Base-by-base conservation (phyloP, 768 basidiomycete species). In the Termitomyces titanicus region DNA sequence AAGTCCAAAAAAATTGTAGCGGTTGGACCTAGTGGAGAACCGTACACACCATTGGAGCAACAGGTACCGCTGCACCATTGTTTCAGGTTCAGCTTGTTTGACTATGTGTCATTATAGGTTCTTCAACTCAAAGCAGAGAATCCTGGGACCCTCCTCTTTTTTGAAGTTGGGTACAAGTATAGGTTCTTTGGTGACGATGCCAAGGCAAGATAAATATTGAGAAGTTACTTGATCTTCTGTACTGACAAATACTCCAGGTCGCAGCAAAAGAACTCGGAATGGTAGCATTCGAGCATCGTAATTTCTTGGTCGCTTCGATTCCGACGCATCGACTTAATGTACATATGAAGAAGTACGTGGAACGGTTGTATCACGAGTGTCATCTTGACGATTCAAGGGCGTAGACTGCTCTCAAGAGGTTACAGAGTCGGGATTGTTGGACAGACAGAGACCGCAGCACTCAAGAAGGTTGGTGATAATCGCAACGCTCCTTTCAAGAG, bases 131-230 rank as follows among this genome's bases (percentile, higher is more conserved):
- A 91, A 69, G 72, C 74, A 51, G 80, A 85, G 18, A 76, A 91
- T 67, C 77, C 79, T 1, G 88, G 79, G 11, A 83, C 82, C 4
- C 59, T 94, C 34, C 74, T 94, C 12, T 84, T 94, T 79, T 74
- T 94, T 22, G 87, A 93, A 67, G 84, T 88, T 27, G 92, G 92
- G 5, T 94, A 94, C 68, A 94, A 88, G 67, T 88, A 84, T 66
- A 81, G 76, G 51, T 94, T 95, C 68, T 94, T 85, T 62, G 87
- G 84, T 47, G 86, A 93, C 20, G 93, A 94, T 63, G 93, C 93
- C 0, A 83, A 84, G 75, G 90, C 85, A 48, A 37, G 67, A 56
- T 33, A 47, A 24, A 18, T 29, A 27, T 50, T 11, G 33, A 15
- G 39, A 12, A 31, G 31, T 11, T 20, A 42, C 38, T 38, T 54